Conservation (phyloP, 23 red algal genomes). For the Gracilaria domingensis region DNA sequence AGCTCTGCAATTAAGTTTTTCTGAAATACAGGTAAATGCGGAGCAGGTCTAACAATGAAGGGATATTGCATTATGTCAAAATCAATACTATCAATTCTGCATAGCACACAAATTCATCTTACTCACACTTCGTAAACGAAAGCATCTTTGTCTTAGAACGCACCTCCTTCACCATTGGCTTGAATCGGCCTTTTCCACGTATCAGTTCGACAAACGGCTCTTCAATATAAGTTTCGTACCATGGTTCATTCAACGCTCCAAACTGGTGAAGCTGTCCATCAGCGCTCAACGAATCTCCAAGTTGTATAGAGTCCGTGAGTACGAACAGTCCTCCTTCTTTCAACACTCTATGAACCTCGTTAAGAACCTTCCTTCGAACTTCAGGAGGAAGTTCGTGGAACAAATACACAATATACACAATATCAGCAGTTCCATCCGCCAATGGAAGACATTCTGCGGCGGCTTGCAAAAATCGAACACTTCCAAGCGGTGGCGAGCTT, state of each 20-base stretch:
- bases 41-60: too few species aligned
- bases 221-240: slow-evolving; percentile 65
- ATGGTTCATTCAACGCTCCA: slow-evolving; percentile 87
- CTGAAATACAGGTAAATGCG: too few species aligned
- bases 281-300: slow-evolving; percentile 8
- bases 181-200: not conserved
- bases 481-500: not conserved
- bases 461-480: slow-evolving; percentile 65
- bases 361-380: slow-evolving; percentile 20
- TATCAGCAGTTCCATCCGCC: slow-evolving; percentile 51
- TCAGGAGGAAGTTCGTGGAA: slow-evolving; percentile 81
- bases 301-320: slow-evolving; percentile 72
- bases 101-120: too few species aligned
- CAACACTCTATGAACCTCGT: slow-evolving; percentile 21
- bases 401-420: slow-evolving; percentile 75
- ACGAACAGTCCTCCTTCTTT: slow-evolving; percentile 68
- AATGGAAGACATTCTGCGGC: slow-evolving; percentile 64
- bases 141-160: slow-evolving; percentile 37
- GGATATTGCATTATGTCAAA: too few species aligned
- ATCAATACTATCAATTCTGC: too few species aligned
- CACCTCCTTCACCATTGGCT: slow-evolving; percentile 1
- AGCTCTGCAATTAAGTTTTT: too few species aligned
- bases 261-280: slow-evolving; percentile 56
- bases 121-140: slow-evolving; percentile 9
- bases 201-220: slow-evolving; percentile 68